Evolutionary conservation across 1,139 yeast species (phyloP).

Genomic region (Saccharomyces hybrid): DNA sequence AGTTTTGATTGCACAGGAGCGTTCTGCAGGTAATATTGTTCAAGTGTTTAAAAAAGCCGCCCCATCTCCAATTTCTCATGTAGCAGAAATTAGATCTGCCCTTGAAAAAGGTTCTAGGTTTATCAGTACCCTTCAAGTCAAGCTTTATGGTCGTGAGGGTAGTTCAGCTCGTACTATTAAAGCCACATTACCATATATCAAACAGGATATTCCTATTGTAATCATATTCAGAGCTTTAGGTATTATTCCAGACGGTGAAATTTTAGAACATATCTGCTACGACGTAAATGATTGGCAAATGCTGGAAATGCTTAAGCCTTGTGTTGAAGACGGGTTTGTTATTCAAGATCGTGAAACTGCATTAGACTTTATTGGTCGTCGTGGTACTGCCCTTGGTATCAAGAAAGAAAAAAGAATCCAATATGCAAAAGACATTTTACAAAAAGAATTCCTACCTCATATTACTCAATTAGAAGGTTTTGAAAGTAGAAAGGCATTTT

Average conservation of each 20-base stretch:
- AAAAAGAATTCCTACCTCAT: slow-evolving; percentile 92
- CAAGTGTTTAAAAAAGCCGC: slow-evolving; percentile 98
- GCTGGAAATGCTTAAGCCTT: slow-evolving; percentile 97
- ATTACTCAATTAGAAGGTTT: slow-evolving; percentile 96
- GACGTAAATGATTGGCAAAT: slow-evolving; percentile 98
- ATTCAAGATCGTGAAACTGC: slow-evolving; percentile 98
- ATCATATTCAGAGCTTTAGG: slow-evolving; percentile 97
- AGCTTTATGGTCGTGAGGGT: slow-evolving; percentile 79
- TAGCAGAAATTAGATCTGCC: slow-evolving; percentile 95
- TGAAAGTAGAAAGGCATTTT: slow-evolving; percentile 93
- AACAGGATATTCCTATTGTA: slow-evolving; percentile 93
- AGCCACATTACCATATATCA: slow-evolving; percentile 92
- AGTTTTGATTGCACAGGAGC: slow-evolving; percentile 95
- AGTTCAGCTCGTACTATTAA: slow-evolving; percentile 74
- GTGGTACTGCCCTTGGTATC: slow-evolving; percentile 91
- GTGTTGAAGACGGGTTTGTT: slow-evolving; percentile 98
- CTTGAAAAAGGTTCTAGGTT: slow-evolving; percentile 94
- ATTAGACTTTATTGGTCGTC: slow-evolving; percentile 93
- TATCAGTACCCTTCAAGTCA: slow-evolving; percentile 89
- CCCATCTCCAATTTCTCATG: slow-evolving; percentile 91
- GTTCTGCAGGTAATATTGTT: slow-evolving; percentile 96
- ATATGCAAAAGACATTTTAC: slow-evolving; percentile 92
- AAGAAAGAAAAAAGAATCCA: slow-evolving; percentile 97
- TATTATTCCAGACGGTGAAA: slow-evolving; percentile 98
- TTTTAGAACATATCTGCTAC: slow-evolving; percentile 93